Base-by-base conservation (phyloP, 1,139 yeast species). In the Candida sp. region DNA sequence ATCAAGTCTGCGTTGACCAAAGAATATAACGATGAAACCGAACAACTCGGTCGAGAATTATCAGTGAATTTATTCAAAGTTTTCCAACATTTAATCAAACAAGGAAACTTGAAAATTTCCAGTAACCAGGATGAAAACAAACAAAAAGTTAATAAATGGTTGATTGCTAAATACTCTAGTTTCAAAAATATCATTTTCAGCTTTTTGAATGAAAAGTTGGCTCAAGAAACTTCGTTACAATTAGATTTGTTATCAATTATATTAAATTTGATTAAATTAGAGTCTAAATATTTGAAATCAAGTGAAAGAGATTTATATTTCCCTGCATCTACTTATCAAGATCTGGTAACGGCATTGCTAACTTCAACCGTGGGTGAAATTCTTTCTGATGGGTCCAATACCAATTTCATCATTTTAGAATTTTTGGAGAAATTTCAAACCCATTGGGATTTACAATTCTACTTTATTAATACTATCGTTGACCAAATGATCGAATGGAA, bases 361-460 rank as follows among this genome's bases (percentile, higher is more conserved):
- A 46, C 54, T 11, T 70, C 78, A n/a, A 61, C 68, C 9, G 63
- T 67, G 39, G 72, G 70, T 4, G 60, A 63, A 2, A 48, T 69
- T 3, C 55, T 68, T 33, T 54, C 62, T 3, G 82, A 81, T 52
- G 79, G 79, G 1, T 64, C 80, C 0, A 69, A 73, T 34, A 74
- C 76, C 42, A 80, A 77, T 55, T 77, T 82, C 44, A 53, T 87
- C 22, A 51, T 84, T 5, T 65, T 77, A 45, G 90, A 85, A 55
- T 86, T 87, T 53, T 58, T 74, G 36, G 81, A 76, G 21, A 70
- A 69, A 33, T 82, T 84, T 54, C 57, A 60, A 30, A 70, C 72
- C 46, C 71, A 73, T 57, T 82, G 84, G 72, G 95, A 86, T 58
- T 65, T 86, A 44, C 88, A 84, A 56, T 83, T 69, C 54, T 85